Evolutionary conservation across 202 grass and related monocot genomes (phyloP), one percentile per base, ranked within the genome.

Genomic region (Schoenoplectus tabernaemontani): DNA sequence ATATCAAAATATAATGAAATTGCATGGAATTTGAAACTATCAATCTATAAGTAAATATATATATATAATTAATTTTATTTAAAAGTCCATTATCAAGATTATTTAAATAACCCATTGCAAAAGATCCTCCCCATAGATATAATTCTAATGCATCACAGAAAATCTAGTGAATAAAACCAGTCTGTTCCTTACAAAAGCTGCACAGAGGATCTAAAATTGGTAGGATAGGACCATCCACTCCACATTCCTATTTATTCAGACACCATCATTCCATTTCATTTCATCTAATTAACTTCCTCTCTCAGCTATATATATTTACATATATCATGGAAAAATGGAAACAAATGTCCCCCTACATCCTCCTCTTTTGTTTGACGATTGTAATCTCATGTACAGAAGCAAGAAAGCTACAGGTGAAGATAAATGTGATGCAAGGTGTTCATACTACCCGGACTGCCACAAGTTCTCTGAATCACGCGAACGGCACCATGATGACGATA

Each of bases 281-380:
- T n/a, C n/a, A n/a, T n/a, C n/a, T n/a, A n/a, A 15, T 33, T 56
- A 26, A 12, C 28, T 33, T 28, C 22, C 6, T 56, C 10, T 43
- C 5, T 0, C n/a, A n/a, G 26, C 33, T 78, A 44, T 74, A 34
- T 22, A 0, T 51, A 26, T 12, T 23, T 23, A 78, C 33, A 59
- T 43, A 58, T 66, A 58, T 24, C 39, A 93, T 93, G 88, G 78
- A 82, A 57, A 83, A 77, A 62, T 75, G 61, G 22, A 88, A 78
- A 71, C 30, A 50, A 9, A 43, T 20, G 8, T 53, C 62, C 47
- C 66, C 67, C 2, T 87, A 82, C 78, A 85, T 91, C 71, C 54
- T 85, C 26, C 36, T 93, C 51, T 5, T 85, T 16, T 80, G 41
- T 51, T 17, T 93, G 56, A 20, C 82, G 22, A 2, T 81, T 50